Evolutionary conservation across 441 rosid genomes (phyloP).

Genomic region (Isatis lusitanica): DNA sequence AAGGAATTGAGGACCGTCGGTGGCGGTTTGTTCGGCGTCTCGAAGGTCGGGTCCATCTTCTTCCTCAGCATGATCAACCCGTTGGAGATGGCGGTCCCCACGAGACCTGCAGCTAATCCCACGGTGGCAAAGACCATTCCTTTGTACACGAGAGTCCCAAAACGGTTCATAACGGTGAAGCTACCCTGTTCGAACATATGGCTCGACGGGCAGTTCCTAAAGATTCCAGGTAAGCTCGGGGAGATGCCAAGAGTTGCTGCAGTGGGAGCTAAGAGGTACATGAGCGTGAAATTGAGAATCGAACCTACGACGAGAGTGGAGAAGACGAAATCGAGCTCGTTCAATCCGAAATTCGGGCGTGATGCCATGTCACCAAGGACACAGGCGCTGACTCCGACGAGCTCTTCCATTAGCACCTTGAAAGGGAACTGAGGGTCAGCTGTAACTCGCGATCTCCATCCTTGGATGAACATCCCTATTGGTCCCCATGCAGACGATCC

Average conservation of each 20-base stretch:
- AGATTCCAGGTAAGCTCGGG: conserved; percentile 56
- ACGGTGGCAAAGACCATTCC: conserved; percentile 85
- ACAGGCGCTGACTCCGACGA: conserved; percentile 77
- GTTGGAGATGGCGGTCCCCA: conserved; percentile 79
- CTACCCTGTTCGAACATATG: conserved; percentile 89
- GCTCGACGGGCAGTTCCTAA: conserved; percentile 68
- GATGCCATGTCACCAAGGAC: conserved; percentile 94
- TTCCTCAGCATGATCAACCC: conserved; percentile 85
- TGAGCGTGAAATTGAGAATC: conserved; percentile 75
- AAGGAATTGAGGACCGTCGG: conserved; percentile 78
- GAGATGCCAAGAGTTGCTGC: conserved; percentile 39
- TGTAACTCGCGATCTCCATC: conserved; percentile 85
- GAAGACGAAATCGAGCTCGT: conserved; percentile 91
- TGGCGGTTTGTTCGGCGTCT: conserved; percentile 89
- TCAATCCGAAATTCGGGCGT: conserved; percentile 88
- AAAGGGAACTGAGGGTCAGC: conserved; percentile 94
- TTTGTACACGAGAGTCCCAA: conserved; percentile 76
- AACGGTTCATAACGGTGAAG: conserved; percentile 50
- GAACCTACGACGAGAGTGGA: conserved; percentile 83
- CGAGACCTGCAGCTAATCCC: conserved; percentile 92
- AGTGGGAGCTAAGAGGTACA: conserved; percentile 85
- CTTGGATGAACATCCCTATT: conserved; percentile 44
- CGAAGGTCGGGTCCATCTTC: conserved; percentile 90
- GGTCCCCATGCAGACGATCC: conserved; percentile 52
- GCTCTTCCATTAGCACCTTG: conserved; percentile 88